Percentiles rank a stretch among this genome's conserved stretches.
phyloP scores from a whole-genome alignment of 257 asterid genomes.

The Rauvolfia tetraphylla region DNA sequence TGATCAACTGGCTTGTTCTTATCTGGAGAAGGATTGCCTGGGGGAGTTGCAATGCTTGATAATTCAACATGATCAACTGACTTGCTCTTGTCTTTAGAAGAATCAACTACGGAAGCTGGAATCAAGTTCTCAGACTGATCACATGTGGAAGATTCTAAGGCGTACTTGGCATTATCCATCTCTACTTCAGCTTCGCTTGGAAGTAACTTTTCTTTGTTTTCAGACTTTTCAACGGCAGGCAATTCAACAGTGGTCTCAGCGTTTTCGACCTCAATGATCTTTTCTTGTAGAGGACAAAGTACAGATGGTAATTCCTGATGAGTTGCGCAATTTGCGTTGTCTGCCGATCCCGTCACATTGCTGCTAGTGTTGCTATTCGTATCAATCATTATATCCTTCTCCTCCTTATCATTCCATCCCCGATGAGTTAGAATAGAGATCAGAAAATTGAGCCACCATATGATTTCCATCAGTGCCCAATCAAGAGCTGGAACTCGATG shows the following conservation, averaged over 20 bases:
- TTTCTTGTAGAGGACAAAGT: background rate
- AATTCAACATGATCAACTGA: no score
- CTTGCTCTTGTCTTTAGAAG: no score
- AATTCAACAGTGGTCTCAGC: background rate
- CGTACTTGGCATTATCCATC: background rate
- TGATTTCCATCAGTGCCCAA: slow-evolving; percentile 25
- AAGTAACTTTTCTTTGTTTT: background rate
- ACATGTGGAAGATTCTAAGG: slow-evolving; percentile 24
- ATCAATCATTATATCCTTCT: slow-evolving; percentile 44
- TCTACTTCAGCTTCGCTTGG: background rate
- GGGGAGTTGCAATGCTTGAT: no score
- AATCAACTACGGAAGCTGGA: slow-evolving; percentile 25
- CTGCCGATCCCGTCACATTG: background rate
- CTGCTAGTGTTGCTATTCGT: slow-evolving; percentile 8
- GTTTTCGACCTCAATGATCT: background rate
- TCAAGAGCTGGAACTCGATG: slow-evolving; percentile 38
- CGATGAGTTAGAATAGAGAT: slow-evolving; percentile 17
- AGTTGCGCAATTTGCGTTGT: background rate
- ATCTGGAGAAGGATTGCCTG: no score
- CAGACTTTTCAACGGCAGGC: background rate
- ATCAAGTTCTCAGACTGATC: slow-evolving; percentile 24
- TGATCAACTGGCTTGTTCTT: no score
- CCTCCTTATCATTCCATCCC: slow-evolving; percentile 25
- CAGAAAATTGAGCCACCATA: slow-evolving; percentile 29
- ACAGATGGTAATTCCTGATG: no score